Percentiles rank a stretch among this genome's conserved stretches.
These are phyloP conservation scores for Exophiala spinifera DNA, from an alignment of 2,329 filamentous ascomycete genomes.

Conservation along the genomic window DNA sequence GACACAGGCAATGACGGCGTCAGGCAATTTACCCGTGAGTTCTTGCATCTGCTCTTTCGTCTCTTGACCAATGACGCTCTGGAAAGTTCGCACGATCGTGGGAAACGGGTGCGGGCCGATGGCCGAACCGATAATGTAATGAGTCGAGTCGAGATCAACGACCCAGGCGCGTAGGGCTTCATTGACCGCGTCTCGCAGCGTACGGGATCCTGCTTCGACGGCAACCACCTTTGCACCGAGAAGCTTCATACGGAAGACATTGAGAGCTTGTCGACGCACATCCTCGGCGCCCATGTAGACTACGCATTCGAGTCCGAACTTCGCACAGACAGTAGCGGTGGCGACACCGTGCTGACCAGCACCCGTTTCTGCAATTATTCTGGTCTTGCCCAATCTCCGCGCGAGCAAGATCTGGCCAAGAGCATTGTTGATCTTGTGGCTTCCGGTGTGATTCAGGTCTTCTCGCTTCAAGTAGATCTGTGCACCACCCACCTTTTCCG, in stretches of 20 bases:
- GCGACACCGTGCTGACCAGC: constrained; percentile 97
- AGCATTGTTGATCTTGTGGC: constrained; percentile 99
- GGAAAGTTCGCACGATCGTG: constrained; percentile 95
- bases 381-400: constrained; percentile 81
- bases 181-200: constrained; percentile 85
- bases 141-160: constrained; percentile 83
- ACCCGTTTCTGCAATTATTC: constrained; percentile 96
- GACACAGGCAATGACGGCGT: constrained; percentile 94
- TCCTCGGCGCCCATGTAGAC: constrained; percentile 99
- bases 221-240: constrained; percentile 89
- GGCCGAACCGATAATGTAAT: constrained; percentile 97
- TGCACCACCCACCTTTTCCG: constrained; percentile 82
- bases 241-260: constrained; percentile 97
- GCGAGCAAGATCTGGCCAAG: constrained; percentile 89
- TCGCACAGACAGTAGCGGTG: constrained; percentile 94
- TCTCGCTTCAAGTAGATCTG: constrained; percentile 98
- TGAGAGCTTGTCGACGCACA: constrained; percentile 89
- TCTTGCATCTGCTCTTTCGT: constrained; percentile 88
- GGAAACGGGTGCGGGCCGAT: constrained; percentile 98
- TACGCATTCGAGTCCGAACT: constrained; percentile 97
- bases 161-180: constrained; percentile 95
- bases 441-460: constrained; percentile 95
- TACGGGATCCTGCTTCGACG: constrained; percentile 84
- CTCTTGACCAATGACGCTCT: constrained; percentile 92
- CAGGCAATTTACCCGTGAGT: constrained; percentile 82